Conservation (phyloP, 2,329 filamentous ascomycete genomes). For the Sarocladium kiliense region DNA sequence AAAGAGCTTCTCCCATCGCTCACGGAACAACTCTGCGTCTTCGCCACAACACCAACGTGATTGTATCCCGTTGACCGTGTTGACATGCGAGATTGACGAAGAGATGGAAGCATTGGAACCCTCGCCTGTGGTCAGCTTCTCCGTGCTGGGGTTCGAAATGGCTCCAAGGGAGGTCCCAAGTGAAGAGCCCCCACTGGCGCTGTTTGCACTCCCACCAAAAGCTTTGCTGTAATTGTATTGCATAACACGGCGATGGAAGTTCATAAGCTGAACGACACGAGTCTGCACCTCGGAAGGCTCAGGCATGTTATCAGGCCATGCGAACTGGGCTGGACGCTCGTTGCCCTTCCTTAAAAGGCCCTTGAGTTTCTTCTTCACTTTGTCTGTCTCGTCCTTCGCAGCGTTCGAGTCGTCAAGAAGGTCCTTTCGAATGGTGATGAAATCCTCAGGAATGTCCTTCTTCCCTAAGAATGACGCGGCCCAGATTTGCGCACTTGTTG, state of each 20-base stretch:
- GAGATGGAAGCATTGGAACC: constrained; percentile 37
- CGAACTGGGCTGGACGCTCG: constrained; percentile 88
- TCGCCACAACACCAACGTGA: constrained; percentile 94
- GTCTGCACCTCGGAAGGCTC: constrained; percentile 91
- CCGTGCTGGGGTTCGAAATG: constrained; percentile 46
- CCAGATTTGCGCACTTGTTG: constrained; percentile 95
- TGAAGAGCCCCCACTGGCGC: neutral
- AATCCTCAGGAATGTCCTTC: constrained; percentile 78
- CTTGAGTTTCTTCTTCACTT: constrained; percentile 99
- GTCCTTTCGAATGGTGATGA: constrained; percentile 89
- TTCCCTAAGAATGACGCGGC: constrained; percentile 81
- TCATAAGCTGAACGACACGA: constrained; percentile 92
- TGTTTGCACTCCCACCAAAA: constrained; percentile 57
- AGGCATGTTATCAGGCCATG: constrained; percentile 94
- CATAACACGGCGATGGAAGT: constrained; percentile 94
- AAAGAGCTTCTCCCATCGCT: constrained; percentile 98
- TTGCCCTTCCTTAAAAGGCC: constrained; percentile 86
- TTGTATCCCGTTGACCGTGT: constrained; percentile 68
- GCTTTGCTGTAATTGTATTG: constrained; percentile 85
- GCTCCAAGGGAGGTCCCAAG: constrained; percentile 44
- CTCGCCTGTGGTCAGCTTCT: constrained; percentile 35
- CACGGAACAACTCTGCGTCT: constrained; percentile 88
- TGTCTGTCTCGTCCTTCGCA: constrained; percentile 98
- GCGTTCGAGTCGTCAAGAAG: constrained; percentile 96
- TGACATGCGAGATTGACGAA: constrained; percentile 53